Conservation (phyloP, 192 early-diverging fungal species). For the Backusella psychrophila region DNA sequence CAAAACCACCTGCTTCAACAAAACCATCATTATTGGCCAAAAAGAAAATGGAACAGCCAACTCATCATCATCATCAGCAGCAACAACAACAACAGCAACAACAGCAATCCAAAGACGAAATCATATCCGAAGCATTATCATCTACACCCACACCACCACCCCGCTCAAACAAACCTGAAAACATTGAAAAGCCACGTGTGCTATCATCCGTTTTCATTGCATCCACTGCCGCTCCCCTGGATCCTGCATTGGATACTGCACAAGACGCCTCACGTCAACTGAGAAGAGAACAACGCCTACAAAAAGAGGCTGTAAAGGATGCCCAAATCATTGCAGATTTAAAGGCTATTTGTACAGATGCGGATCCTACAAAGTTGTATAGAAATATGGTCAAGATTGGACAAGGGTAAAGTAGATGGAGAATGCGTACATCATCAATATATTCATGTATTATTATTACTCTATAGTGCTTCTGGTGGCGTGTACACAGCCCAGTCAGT, state of each 20-base stretch:
- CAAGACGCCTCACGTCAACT: slow-evolving; percentile 5
- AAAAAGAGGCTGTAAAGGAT: slow-evolving; percentile 27
- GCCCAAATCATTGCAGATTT: slow-evolving; percentile 85
- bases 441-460: background rate
- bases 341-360: slow-evolving; percentile 83
- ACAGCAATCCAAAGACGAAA: background rate
- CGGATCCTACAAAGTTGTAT: slow-evolving; percentile 79
- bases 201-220: slow-evolving; percentile 23
- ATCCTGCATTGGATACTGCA: slow-evolving; percentile 30
- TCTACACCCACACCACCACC: slow-evolving; percentile 10
- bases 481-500: slow-evolving; percentile 79
- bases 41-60: background rate
- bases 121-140: slow-evolving; percentile 7
- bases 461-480: slow-evolving; percentile 79
- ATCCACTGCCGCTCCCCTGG: slow-evolving; percentile 30
- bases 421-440: no score
- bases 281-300: slow-evolving; percentile 24
- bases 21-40: slow-evolving; percentile 12
- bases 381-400: slow-evolving; percentile 42
- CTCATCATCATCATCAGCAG: background rate
- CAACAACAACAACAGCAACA: background rate
- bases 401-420: slow-evolving; percentile 26
- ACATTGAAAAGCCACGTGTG: background rate
- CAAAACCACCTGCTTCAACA: slow-evolving; percentile 8
- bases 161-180: background rate